Evolutionary conservation across 768 basidiomycete species (phyloP).

Genomic region (Pholiota conissans): DNA sequence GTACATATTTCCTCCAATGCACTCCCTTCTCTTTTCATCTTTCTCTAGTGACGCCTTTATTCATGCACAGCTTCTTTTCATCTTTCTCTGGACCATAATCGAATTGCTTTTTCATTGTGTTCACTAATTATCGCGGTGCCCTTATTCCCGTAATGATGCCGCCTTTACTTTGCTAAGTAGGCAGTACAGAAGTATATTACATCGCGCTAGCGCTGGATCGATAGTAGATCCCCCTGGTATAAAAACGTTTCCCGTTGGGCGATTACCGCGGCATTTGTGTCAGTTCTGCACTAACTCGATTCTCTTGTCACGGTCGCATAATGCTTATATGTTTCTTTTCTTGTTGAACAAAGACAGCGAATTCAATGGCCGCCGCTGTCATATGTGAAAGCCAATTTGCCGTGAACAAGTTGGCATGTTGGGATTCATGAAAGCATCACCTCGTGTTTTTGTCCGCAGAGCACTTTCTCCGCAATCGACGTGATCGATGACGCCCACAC

Average conservation of each 20-base stretch:
- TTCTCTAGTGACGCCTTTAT: conserved; percentile 2
- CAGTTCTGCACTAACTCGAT: not conserved
- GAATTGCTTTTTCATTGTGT: conserved; percentile 9
- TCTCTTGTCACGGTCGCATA: no score
- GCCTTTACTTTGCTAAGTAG: not conserved
- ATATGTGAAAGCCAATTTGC: not conserved
- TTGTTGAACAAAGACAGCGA: not conserved
- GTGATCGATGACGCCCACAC: not conserved
- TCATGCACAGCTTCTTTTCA: conserved; percentile 9
- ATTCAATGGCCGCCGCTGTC: conserved; percentile 5
- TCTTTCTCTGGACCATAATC: conserved; percentile 14
- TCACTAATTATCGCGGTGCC: conserved; percentile 14
- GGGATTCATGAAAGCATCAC: conserved; percentile 5
- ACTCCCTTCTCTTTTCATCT: not conserved
- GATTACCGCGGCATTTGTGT: conserved; percentile 6
- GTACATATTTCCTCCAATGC: not conserved
- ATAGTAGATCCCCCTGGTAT: not conserved
- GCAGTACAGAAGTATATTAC: conserved; percentile 7
- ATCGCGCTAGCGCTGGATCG: conserved; percentile 3
- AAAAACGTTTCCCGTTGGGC: conserved; percentile 1
- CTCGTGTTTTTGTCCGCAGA: conserved; percentile 9
- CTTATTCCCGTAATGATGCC: conserved; percentile 10
- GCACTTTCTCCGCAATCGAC: conserved; percentile 2
- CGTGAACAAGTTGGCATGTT: conserved; percentile 4
- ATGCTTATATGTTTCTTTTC: conserved; percentile 2